Evolutionary conservation across 768 basidiomycete genomes (phyloP), one percentile per base, ranked within the genome.

Genomic region (Tulasnella sp.): DNA sequence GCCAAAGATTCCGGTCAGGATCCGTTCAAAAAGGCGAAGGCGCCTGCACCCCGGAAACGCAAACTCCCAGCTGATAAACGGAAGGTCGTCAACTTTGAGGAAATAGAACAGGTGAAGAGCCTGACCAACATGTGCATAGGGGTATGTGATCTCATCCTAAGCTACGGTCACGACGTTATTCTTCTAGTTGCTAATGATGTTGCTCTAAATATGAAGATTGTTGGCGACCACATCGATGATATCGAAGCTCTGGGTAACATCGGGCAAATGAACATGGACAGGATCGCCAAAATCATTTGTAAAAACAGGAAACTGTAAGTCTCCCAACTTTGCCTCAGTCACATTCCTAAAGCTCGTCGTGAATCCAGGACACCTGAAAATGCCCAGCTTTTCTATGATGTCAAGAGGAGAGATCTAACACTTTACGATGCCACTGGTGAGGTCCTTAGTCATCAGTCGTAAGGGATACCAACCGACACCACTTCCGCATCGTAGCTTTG

Each of bases 391-490:
- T 97, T 99, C 73, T 94, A 96, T 67, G 84, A 84, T 60, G 73
- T 80, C 1, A 71, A 79, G 23, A 86, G 92, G 63, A 76, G 76
- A 3, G 76, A 73, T 8, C 74, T 99, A 32, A 80, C 77, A 0
- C 72, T 99, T 41, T 94, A 89, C 66, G 96, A 99, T 71, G 86
- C 84, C 43, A 96, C 95, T 0, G 85, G 92, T 95, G 69, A 64
- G 86, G 72, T 41, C 41, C 26, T 51, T 34, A 17, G 24, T 26
- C 11, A 48, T 8, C 42, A 9, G 23, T 19, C 41, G 17, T 44
- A 56, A 11, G 58, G 58, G 1, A 44, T 21, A 21, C 34, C 30
- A 47, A 34, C 15, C 42, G 17, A 1, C 42, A 42, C 17, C 27
- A 44, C 24, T 27, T 38, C 51, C 23, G 3, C 30, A 21, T 9